A percentile compares a stretch with the other conserved stretches of the same genome.
These are phyloP conservation scores for Diaporthe aspalathi DNA, from an alignment of 2,329 filamentous ascomycete species.

Conservation along the genomic window DNA sequence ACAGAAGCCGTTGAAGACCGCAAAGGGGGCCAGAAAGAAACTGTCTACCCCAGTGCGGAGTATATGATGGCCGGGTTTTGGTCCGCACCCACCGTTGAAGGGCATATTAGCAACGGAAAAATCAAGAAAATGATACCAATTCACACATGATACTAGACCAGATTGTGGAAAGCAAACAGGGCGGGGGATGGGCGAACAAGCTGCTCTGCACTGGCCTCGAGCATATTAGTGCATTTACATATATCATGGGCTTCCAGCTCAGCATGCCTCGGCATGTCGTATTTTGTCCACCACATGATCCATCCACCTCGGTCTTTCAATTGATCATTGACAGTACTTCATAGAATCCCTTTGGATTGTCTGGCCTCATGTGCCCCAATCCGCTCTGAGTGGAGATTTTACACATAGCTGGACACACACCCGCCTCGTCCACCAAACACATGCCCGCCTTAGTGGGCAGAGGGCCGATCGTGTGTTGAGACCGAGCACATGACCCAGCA, in stretches of 20 bases:
- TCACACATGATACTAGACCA: slow-evolving; percentile 17
- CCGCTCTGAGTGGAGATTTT: background rate
- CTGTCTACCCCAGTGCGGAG: background rate
- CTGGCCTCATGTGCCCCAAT: no score
- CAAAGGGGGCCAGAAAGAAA: background rate
- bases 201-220: background rate
- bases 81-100: background rate
- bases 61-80: no score
- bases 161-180: background rate
- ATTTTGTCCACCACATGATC: background rate
- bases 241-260: background rate
- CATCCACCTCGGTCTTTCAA: background rate
- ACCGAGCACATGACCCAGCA: no score
- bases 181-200: background rate
- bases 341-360: background rate
- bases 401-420: background rate
- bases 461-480: background rate
- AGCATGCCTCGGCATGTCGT: background rate
- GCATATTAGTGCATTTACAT: background rate
- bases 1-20: slow-evolving; percentile 1
- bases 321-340: no score
- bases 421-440: background rate
- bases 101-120: background rate
- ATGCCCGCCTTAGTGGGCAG: background rate
- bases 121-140: slow-evolving; percentile 35